Evolutionary conservation across 2,329 filamentous ascomycete species (phyloP).

Genomic region (Ophiocordyceps camponoti-saundersi): DNA sequence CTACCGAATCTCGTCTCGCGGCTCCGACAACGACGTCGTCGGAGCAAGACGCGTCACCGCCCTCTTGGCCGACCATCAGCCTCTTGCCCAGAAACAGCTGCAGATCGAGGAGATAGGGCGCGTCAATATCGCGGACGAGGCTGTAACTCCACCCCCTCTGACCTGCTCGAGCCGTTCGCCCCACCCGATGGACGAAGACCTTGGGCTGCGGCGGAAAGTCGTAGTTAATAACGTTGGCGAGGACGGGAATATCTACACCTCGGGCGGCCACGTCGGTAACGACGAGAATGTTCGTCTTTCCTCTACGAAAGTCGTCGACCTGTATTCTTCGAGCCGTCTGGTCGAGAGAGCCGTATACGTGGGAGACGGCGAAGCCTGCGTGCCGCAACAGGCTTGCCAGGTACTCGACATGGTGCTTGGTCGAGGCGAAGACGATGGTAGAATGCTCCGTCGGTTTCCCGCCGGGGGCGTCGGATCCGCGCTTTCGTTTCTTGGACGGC

Average conservation of each 20-base stretch:
- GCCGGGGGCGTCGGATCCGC: slow-evolving; percentile 30
- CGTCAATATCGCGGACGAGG: slow-evolving; percentile 71
- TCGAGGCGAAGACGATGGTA: slow-evolving; percentile 87
- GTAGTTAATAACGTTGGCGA: slow-evolving; percentile 97
- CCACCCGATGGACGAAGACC: slow-evolving; percentile 90
- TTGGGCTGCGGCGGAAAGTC: slow-evolving; percentile 96
- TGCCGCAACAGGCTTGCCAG: slow-evolving; percentile 62
- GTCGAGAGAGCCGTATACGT: slow-evolving; percentile 87
- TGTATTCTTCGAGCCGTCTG: slow-evolving; percentile 86
- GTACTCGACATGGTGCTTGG: slow-evolving; percentile 96
- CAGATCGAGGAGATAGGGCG: slow-evolving; percentile 81
- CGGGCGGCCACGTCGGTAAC: slow-evolving; percentile 93
- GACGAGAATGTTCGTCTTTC: slow-evolving; percentile 76
- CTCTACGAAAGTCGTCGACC: slow-evolving; percentile 74
- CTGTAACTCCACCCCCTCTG: slow-evolving; percentile 91
- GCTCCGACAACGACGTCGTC: slow-evolving; percentile 73
- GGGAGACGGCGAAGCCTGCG: slow-evolving; percentile 77
- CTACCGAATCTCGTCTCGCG: slow-evolving; percentile 55
- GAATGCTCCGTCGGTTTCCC: slow-evolving; percentile 72
- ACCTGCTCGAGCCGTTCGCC: slow-evolving; percentile 86
- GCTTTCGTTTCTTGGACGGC: slow-evolving; percentile 55
- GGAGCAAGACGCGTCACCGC: slow-evolving; percentile 50
- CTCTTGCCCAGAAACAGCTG: slow-evolving; percentile 86
- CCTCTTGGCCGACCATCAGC: slow-evolving; percentile 56
- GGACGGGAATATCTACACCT: slow-evolving; percentile 92